Evolutionary conservation across 306 rosid species (phyloP).

Genomic region (Lupinus albus): DNA sequence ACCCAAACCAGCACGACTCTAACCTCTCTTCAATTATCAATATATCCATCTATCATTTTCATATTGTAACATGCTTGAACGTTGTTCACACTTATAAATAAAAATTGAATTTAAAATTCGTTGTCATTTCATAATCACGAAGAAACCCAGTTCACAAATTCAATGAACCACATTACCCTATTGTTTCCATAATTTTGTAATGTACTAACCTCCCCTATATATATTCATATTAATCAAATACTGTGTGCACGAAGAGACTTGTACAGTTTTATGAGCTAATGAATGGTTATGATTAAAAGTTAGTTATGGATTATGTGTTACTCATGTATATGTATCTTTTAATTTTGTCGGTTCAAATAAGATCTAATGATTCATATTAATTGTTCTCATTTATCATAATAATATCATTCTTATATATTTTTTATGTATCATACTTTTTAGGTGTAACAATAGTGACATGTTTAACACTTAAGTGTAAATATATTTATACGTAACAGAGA

Average conservation of each 20-base stretch:
- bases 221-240: background rate
- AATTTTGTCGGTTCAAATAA: too few species aligned
- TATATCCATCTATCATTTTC: constrained; percentile 25
- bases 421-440: background rate
- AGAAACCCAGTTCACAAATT: constrained; percentile 2
- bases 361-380: too few species aligned
- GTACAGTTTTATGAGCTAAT: too few species aligned
- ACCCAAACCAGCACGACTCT: constrained; percentile 31
- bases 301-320: too few species aligned
- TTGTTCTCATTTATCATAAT: too few species aligned
- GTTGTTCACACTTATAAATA: background rate
- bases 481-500: too few species aligned
- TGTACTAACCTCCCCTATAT: background rate
- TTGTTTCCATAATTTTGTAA: background rate
- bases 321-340: too few species aligned
- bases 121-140: constrained; percentile 11
- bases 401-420: too few species aligned
- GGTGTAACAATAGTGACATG: background rate
- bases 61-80: constrained; percentile 31
- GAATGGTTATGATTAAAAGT: too few species aligned
- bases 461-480: background rate
- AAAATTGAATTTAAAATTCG: background rate
- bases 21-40: background rate
- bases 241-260: background rate
- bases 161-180: constrained; percentile 5